Conservation (phyloP, 306 rosid genomes). For the Ormosia semicastrata region DNA sequence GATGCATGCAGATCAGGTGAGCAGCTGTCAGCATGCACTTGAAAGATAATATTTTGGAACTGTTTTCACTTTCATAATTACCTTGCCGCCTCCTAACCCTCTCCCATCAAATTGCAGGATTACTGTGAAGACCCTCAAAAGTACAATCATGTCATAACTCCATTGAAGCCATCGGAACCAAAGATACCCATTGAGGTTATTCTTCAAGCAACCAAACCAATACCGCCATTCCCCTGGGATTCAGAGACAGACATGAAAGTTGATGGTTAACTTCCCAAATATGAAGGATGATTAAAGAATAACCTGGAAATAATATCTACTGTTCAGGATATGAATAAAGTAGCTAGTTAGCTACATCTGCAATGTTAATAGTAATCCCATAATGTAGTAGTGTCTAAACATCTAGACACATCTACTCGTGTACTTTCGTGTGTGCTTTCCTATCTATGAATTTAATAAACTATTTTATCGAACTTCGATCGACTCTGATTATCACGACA, state of each 20-base stretch:
- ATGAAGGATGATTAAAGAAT: slow-evolving; percentile 20
- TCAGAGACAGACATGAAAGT: slow-evolving; percentile 65
- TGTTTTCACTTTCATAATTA: slow-evolving; percentile 1
- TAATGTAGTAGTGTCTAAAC: slow-evolving; percentile 21
- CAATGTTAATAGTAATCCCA: slow-evolving; percentile 6
- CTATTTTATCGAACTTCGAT: background rate
- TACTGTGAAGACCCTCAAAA: slow-evolving; percentile 52
- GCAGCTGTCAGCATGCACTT: slow-evolving; percentile 18
- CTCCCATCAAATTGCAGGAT: slow-evolving; percentile 46
- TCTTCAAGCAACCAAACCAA: slow-evolving; percentile 63
- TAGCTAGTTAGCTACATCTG: background rate
- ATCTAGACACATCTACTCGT: slow-evolving; percentile 7
- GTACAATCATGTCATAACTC: slow-evolving; percentile 51
- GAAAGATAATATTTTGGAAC: background rate
- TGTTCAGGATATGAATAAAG: slow-evolving; percentile 20
- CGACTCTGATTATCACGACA: background rate
- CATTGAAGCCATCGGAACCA: slow-evolving; percentile 59
- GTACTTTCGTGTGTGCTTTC: background rate
- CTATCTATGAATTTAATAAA: background rate
- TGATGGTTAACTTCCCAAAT: slow-evolving; percentile 41
- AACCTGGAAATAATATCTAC: slow-evolving; percentile 19
- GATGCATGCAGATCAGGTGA: slow-evolving; percentile 93
- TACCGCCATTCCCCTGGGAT: slow-evolving; percentile 68
- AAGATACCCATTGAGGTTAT: slow-evolving; percentile 51
- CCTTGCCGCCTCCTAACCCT: slow-evolving; percentile 20